Conservation (phyloP, 2,329 filamentous ascomycete species). For the Scytalidium sp. region DNA sequence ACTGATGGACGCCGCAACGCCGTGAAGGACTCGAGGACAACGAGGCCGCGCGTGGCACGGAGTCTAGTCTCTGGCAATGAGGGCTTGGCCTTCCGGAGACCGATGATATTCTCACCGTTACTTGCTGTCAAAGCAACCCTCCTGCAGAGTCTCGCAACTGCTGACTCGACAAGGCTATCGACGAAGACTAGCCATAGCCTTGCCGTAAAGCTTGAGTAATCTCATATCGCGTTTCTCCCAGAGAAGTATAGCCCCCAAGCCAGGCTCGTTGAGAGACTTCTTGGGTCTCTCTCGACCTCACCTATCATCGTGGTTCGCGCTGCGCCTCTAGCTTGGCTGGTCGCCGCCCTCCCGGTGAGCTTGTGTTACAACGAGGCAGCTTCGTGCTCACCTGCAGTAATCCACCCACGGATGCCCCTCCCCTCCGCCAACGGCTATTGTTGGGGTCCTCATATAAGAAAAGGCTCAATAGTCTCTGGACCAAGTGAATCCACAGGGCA, state of each 20-base stretch:
- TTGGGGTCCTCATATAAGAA: background rate
- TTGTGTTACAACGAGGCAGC: background rate
- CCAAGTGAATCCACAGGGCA: background rate
- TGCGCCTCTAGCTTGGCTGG: background rate
- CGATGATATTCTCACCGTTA: background rate
- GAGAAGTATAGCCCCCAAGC: background rate
- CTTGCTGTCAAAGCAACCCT: background rate
- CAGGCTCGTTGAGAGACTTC: background rate
- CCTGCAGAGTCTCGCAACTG: background rate
- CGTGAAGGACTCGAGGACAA: too few species aligned
- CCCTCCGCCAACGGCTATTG: background rate
- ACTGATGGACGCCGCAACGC: too few species aligned
- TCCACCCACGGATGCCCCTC: background rate
- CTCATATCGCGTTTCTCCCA: background rate
- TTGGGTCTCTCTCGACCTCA: background rate
- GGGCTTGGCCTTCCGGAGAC: background rate
- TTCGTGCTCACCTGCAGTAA: background rate
- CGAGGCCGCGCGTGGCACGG: too few species aligned
- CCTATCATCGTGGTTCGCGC: background rate
- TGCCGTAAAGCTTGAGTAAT: background rate
- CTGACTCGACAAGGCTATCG: background rate
- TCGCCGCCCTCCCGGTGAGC: background rate
- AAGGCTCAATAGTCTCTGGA: background rate
- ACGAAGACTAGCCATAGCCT: background rate
- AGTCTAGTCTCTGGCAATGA: too few species aligned